phyloP scores from a whole-genome alignment of 306 rosid species.

The Vicia sativa region DNA sequence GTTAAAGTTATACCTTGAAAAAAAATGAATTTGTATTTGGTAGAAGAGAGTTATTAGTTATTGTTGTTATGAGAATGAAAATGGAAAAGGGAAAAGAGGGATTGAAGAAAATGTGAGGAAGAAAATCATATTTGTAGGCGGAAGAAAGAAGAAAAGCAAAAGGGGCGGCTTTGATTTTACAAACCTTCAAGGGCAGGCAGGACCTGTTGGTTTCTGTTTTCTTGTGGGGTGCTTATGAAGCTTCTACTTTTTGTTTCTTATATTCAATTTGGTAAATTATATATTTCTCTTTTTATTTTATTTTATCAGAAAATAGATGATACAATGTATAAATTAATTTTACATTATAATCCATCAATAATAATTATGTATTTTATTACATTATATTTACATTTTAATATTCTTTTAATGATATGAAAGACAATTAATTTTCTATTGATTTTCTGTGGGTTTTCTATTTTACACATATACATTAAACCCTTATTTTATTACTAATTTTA shows the following conservation, averaged over 20 bases:
- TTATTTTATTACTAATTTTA: no score
- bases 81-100: slow-evolving; percentile 23
- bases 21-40: background rate
- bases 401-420: no score
- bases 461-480: no score
- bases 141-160: background rate
- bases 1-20: slow-evolving; percentile 43
- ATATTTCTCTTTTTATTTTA: background rate
- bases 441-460: no score
- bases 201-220: slow-evolving; percentile 55
- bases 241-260: slow-evolving; percentile 46
- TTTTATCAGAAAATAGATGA: no score
- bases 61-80: slow-evolving; percentile 29
- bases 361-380: no score
- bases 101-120: slow-evolving; percentile 44
- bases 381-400: no score
- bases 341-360: no score
- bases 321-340: no score
- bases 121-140: slow-evolving; percentile 68
- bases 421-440: no score
- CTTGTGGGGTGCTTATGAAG: slow-evolving; percentile 55
- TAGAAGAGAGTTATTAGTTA: background rate
- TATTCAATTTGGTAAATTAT: background rate
- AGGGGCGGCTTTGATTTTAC: slow-evolving; percentile 47
- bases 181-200: slow-evolving; percentile 36